Conservation (phyloP, 177 flowering plant genomes). For the Vitis hybrid region DNA sequence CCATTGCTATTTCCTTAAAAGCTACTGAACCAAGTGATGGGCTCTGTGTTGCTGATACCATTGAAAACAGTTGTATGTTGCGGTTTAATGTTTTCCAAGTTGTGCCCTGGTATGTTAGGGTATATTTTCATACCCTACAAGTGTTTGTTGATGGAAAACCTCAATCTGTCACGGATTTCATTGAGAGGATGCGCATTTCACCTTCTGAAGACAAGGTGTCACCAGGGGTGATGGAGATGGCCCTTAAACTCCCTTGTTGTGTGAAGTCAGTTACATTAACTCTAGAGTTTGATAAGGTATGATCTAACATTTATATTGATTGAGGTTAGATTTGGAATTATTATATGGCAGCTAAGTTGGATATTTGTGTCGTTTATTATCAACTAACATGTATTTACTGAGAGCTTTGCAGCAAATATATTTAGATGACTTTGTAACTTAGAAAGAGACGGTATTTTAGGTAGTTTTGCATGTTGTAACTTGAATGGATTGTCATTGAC, state of each 20-base stretch:
- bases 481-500: too few relatives aligned
- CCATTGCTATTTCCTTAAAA: constrained; percentile 75
- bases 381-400: neutral
- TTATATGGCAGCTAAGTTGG: neutral
- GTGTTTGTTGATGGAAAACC: constrained; percentile 61
- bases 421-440: neutral
- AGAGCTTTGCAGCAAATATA: neutral
- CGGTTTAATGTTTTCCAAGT: constrained; percentile 76
- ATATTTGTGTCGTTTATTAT: constrained; percentile 1
- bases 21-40: constrained; percentile 33
- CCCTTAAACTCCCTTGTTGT: constrained; percentile 60
- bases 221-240: constrained; percentile 86
- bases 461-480: too few relatives aligned
- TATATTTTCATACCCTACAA: constrained; percentile 73
- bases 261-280: constrained; percentile 65
- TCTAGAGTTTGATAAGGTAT: constrained; percentile 92
- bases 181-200: constrained; percentile 71
- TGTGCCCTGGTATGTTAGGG: constrained; percentile 97
- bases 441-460: neutral
- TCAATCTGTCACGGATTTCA: constrained; percentile 35
- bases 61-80: constrained; percentile 43
- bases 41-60: constrained; percentile 16
- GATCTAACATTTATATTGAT: neutral
- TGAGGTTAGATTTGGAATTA: neutral
- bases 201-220: constrained; percentile 95